A percentile compares a stretch with the other conserved stretches of the same genome.
Conservation (phyloP, 176 grass and related monocot genomes). For the Carex littledalei region DNA sequence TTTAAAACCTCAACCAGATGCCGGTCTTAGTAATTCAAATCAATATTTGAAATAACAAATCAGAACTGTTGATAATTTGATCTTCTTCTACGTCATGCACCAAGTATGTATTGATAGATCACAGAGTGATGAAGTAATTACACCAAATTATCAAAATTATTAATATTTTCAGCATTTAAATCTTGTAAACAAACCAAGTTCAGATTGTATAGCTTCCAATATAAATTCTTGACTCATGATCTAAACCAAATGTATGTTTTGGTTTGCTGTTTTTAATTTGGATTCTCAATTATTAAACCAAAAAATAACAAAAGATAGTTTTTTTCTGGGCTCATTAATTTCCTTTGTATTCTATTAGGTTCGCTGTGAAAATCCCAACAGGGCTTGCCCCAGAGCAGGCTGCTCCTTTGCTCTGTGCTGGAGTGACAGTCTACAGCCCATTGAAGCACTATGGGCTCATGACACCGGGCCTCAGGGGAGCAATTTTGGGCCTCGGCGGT, state of each 20-base stretch:
- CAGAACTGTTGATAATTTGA: neutral
- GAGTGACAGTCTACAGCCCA: constrained; percentile 91
- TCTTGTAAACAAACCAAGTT: too few relatives aligned
- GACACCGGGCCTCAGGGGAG: constrained; percentile 45
- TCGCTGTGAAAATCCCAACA: constrained; percentile 64
- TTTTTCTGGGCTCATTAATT: neutral
- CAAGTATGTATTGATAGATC: too few relatives aligned
- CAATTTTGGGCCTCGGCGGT: constrained; percentile 74
- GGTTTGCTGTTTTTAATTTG: too few relatives aligned
- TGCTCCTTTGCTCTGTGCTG: constrained; percentile 83
- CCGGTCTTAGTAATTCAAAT: neutral
- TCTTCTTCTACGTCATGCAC: neutral
- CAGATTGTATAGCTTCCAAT: too few relatives aligned
- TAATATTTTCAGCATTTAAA: too few relatives aligned
- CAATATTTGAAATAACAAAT: neutral
- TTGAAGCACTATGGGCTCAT: constrained; percentile 82
- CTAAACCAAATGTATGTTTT: too few relatives aligned
- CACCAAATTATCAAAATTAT: too few relatives aligned
- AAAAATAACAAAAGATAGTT: too few relatives aligned
- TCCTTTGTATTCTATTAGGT: constrained; percentile 27
- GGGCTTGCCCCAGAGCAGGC: constrained; percentile 78
- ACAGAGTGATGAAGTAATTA: too few relatives aligned
- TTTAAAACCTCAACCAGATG: neutral
- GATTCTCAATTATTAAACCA: too few relatives aligned
- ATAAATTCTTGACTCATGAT: too few relatives aligned